These are phyloP conservation scores for Striga asiatica DNA, from an alignment of 257 asterid genomes.

Conservation along the genomic window DNA sequence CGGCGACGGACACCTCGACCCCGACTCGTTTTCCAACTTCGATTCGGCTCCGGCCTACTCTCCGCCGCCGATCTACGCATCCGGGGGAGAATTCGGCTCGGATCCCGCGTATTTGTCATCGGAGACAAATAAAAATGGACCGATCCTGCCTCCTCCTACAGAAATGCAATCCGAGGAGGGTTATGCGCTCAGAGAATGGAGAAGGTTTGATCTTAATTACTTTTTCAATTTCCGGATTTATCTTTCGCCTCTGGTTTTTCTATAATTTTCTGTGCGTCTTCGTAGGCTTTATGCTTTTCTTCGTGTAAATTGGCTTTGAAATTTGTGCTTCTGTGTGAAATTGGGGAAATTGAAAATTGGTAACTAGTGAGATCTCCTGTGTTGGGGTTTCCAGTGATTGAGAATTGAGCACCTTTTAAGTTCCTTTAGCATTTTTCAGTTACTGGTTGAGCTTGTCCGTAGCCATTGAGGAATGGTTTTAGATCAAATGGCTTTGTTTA, in stretches of 20 bases:
- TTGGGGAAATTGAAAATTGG: no score
- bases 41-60: slow-evolving; percentile 26
- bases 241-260: not conserved
- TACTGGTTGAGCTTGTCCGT: not conserved
- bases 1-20: slow-evolving; percentile 29
- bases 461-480: no score
- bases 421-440: not conserved
- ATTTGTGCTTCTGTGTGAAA: no score
- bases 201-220: slow-evolving; percentile 35
- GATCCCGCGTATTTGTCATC: slow-evolving; percentile 34
- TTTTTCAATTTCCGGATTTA: not conserved
- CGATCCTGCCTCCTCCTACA: slow-evolving; percentile 44
- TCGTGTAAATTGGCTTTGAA: no score
- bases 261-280: not conserved
- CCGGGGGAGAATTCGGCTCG: slow-evolving; percentile 30
- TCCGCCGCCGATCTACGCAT: slow-evolving; percentile 30
- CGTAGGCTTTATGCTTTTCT: no score
- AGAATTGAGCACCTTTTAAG: not conserved
- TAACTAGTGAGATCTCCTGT: not conserved
- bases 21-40: slow-evolving; percentile 31
- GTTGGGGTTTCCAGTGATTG: not conserved
- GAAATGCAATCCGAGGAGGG: slow-evolving; percentile 53
- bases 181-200: slow-evolving; percentile 73
- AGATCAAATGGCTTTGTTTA: no score
- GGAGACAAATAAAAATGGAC: slow-evolving; percentile 24